Evolutionary conservation across 1,284 basidiomycete species (phyloP), one percentile per base, ranked within the genome.

Genomic region (Ganoderma meredithae): DNA sequence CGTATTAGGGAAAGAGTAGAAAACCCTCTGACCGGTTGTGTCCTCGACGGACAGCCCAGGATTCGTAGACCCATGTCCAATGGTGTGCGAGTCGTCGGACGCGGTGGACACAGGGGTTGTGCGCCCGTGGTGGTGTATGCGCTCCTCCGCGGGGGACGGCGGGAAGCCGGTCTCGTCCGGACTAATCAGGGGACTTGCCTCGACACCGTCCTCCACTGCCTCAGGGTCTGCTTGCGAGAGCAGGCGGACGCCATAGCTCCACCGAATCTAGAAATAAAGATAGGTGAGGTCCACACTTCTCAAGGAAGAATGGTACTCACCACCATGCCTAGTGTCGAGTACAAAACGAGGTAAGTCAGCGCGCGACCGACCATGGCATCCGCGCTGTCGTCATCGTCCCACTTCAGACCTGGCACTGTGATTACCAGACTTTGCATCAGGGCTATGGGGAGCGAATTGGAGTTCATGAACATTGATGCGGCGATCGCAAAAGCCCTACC

Each of bases 261-360:
- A 97, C 27, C 95, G 91, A n/a, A 97, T 80, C 93, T 95, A 62
- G 15, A 36, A 22, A 39, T 31, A 58, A 41, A 36, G 52, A 43
- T 31, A 17, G 33, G 22, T 12, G 40, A 22, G 19, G 12, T n/a
- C n/a, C 52, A 22, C 3, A 15, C 9, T 27, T 13, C 67, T 49
- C 19, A 33, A 62, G n/a, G 63, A 59, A 44, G 43, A 12, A 15
- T 2, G 8, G 43, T 3, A 85, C 90, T 71, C 76, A 94, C 92
- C 74, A 97, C 88, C 95, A 97, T 98, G 66, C 96, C 96, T 53
- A 98, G 85, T 0, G 96, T 98, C 69, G 94, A 96, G 79, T 96
- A 97, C 22, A 98, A 84, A 7, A 97, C 94, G 52, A 98, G 86
- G 77, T 98, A 98, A 0, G 96, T 96, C 69, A 98, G 83, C 0